Percentiles rank a stretch among this genome's conserved stretches.
These are phyloP conservation scores for Xylaria sp. DNA, from an alignment of 2,329 filamentous ascomycete genomes.

Conservation along the genomic window DNA sequence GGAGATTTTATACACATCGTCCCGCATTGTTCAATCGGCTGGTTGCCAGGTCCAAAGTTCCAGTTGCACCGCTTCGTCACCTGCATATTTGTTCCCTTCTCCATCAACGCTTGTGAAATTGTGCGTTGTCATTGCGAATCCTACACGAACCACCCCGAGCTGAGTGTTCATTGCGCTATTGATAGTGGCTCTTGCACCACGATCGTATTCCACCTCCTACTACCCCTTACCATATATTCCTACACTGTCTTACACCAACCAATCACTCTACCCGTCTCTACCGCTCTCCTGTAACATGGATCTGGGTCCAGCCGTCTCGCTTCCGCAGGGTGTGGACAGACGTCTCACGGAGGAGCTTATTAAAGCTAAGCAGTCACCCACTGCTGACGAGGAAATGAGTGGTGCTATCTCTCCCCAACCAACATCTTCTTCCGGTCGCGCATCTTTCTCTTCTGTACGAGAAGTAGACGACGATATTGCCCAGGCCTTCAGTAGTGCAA, in stretches of 20 bases:
- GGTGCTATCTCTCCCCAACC: slow-evolving; percentile 28
- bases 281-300: slow-evolving; percentile 36
- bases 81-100: slow-evolving; percentile 9
- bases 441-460: slow-evolving; percentile 71
- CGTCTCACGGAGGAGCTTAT: slow-evolving; percentile 30
- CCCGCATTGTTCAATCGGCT: neutral
- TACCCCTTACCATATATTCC: slow-evolving; percentile 11
- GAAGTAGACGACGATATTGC: slow-evolving; percentile 68
- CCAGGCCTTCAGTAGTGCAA: slow-evolving; percentile 71
- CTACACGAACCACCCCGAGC: slow-evolving; percentile 10
- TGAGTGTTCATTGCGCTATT: slow-evolving; percentile 43
- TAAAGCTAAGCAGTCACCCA: slow-evolving; percentile 37
- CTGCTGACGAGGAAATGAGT: slow-evolving; percentile 45
- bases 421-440: slow-evolving; percentile 52
- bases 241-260: neutral
- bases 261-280: slow-evolving; percentile 5
- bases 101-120: neutral
- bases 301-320: slow-evolving; percentile 28
- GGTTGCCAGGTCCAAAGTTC: slow-evolving; percentile 7
- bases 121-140: slow-evolving; percentile 30
- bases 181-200: slow-evolving; percentile 43
- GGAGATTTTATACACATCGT: neutral
- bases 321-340: slow-evolving; percentile 30
- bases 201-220: slow-evolving; percentile 5
- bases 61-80: slow-evolving; percentile 17